Conservation (phyloP, 2,329 filamentous ascomycete genomes). For the Penicillium sp. region DNA sequence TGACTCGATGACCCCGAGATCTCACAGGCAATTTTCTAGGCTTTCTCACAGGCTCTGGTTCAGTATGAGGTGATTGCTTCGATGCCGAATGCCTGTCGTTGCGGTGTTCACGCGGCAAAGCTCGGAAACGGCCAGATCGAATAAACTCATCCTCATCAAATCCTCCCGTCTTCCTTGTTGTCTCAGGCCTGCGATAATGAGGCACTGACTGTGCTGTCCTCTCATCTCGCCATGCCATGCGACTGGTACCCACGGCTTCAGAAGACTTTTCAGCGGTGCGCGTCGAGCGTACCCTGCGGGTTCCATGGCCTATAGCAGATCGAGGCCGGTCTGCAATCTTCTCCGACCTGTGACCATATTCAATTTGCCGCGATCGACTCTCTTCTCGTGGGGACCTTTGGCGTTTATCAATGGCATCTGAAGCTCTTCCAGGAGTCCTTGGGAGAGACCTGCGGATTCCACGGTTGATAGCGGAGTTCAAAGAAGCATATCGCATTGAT, state of each 20-base stretch:
- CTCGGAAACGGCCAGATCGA: slow-evolving; percentile 27
- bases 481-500: slow-evolving; percentile 47
- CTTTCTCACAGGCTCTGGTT: slow-evolving; percentile 1
- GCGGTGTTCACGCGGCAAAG: slow-evolving; percentile 21
- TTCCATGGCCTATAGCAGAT: neutral
- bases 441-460: slow-evolving; percentile 52
- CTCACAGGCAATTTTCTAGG: slow-evolving; percentile 1
- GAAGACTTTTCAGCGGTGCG: neutral
- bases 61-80: slow-evolving; percentile 1
- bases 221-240: neutral
- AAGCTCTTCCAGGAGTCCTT: slow-evolving; percentile 3
- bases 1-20: slow-evolving; percentile 17
- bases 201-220: neutral
- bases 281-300: neutral
- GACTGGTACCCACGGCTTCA: neutral
- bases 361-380: slow-evolving; percentile 1
- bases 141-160: slow-evolving; percentile 32
- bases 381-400: slow-evolving; percentile 4
- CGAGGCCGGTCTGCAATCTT: too few relatives aligned
- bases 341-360: neutral
- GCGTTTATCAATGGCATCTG: neutral
- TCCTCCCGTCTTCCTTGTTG: slow-evolving; percentile 3
- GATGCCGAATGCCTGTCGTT: slow-evolving; percentile 2
- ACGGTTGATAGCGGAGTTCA: slow-evolving; percentile 63
- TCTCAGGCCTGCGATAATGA: neutral